A percentile compares a stretch with the other conserved stretches of the same genome.
Conservation (phyloP, 345 rosid species). For the Acer saccharum region DNA sequence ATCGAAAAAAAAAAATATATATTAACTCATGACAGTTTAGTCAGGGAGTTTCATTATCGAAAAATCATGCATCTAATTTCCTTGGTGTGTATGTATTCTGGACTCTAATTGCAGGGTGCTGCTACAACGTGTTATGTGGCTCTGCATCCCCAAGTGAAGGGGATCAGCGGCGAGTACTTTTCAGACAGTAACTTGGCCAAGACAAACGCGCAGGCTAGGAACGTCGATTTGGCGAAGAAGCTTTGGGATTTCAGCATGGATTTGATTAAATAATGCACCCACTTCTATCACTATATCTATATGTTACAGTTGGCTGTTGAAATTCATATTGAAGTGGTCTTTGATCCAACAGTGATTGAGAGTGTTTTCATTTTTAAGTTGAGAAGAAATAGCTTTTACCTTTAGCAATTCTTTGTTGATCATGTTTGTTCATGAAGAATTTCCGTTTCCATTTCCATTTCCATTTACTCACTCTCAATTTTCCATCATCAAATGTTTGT, state of each 20-base stretch:
- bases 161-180: constrained; percentile 54
- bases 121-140: constrained; percentile 70
- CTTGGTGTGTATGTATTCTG: neutral
- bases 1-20: neutral
- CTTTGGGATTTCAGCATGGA: constrained; percentile 66
- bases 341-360: neutral
- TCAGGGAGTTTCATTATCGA: neutral
- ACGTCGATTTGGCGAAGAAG: constrained; percentile 45
- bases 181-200: constrained; percentile 40
- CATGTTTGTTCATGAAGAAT: neutral
- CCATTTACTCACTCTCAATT: neutral
- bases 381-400: neutral
- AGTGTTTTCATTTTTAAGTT: neutral
- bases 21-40: neutral
- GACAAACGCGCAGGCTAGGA: constrained; percentile 30
- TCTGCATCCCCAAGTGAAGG: constrained; percentile 56
- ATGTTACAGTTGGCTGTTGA: neutral
- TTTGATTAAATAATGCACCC: constrained; percentile 29
- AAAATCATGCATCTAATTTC: neutral
- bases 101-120: constrained; percentile 44
- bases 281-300: neutral
- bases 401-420: neutral
- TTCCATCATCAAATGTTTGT: no score
- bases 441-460: neutral
- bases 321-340: neutral